Conservation (phyloP, 1,139 yeast genomes). For the Taphrina wiesneri region DNA sequence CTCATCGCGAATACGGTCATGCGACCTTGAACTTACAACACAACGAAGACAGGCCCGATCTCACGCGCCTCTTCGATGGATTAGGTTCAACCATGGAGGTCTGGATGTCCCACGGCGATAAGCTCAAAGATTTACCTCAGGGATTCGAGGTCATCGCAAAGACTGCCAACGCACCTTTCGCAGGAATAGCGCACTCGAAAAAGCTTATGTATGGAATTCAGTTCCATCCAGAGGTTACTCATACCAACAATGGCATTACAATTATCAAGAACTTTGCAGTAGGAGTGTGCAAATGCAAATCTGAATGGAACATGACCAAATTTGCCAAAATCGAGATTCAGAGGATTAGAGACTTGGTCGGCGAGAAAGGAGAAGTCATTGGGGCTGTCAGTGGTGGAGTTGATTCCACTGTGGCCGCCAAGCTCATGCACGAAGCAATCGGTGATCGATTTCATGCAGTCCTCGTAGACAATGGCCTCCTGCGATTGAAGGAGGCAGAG, state of each 20-base stretch:
- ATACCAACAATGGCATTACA: constrained; percentile 85
- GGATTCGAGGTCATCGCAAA: constrained; percentile 90
- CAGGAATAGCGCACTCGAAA: constrained; percentile 79
- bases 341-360: constrained; percentile 85
- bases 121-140: constrained; percentile 82
- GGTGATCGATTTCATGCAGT: constrained; percentile 99
- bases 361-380: constrained; percentile 97
- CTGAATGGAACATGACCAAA: constrained; percentile 98
- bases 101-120: constrained; percentile 99
- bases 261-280: constrained; percentile 90
- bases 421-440: constrained; percentile 95
- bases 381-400: constrained; percentile 99
- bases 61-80: constrained; percentile 74
- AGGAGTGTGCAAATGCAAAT: constrained; percentile 77
- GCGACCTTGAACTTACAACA: constrained; percentile 71
- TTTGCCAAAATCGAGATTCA: constrained; percentile 94
- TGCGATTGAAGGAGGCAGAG: constrained; percentile 91
- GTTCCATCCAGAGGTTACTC: constrained; percentile 99
- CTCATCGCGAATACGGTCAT: constrained; percentile 97
- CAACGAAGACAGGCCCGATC: constrained; percentile 1
- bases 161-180: constrained; percentile 90
- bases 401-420: constrained; percentile 98
- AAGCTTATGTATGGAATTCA: constrained; percentile 88
- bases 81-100: constrained; percentile 61
- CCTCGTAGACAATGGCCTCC: constrained; percentile 95